Evolutionary conservation across 805 yeast genomes (phyloP).

Genomic region (Suhomyces sp.): DNA sequence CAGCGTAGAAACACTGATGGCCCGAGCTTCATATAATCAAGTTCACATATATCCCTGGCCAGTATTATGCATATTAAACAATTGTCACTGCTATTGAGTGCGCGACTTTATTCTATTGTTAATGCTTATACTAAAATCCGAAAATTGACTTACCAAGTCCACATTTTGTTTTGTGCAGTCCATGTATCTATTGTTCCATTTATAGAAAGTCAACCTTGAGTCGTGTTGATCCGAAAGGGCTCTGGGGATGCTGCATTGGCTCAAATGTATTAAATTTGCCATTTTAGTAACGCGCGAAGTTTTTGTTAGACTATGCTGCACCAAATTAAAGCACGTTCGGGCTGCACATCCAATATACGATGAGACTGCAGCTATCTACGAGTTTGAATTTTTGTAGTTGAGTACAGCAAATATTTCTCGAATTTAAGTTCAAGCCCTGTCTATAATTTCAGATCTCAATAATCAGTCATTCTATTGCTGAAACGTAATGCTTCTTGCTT

Average conservation of each 20-base stretch:
- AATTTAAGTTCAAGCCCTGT: not conserved
- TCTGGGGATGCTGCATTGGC: not conserved
- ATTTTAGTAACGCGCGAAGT: not conserved
- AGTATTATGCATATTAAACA: not conserved
- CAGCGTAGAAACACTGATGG: not conserved
- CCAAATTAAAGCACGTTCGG: not conserved
- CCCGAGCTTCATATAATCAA: not conserved
- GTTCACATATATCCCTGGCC: not conserved
- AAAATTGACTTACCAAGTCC: not conserved
- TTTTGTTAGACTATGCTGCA: not conserved
- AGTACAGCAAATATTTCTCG: not conserved
- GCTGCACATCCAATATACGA: not conserved
- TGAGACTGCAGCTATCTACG: not conserved
- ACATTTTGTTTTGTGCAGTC: not conserved
- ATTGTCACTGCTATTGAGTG: not conserved
- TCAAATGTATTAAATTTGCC: not conserved
- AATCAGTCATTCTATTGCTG: not conserved
- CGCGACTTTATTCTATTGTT: constrained; percentile 1
- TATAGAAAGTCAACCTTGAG: not conserved
- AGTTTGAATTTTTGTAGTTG: not conserved
- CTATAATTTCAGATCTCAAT: not conserved
- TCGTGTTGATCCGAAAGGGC: not conserved
- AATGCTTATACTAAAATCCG: not conserved
- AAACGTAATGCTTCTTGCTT: not conserved
- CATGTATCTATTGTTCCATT: not conserved